phyloP scores from a whole-genome alignment of 83 land plant species.

The Picea engelmannii region DNA sequence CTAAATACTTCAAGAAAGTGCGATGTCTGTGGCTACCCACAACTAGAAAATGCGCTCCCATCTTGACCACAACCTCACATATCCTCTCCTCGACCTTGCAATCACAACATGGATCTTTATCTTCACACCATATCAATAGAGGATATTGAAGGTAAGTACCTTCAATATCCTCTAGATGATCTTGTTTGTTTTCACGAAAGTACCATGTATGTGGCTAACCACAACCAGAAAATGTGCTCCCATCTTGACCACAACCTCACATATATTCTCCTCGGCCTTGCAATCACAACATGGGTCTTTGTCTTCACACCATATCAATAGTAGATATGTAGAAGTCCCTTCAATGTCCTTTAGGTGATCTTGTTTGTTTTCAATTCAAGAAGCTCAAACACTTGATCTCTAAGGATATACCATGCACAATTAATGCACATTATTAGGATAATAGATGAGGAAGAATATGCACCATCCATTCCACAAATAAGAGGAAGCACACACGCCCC shows the following conservation, averaged over 20 bases:
- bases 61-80: not conserved
- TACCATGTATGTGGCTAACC: not conserved
- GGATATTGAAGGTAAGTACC: not conserved
- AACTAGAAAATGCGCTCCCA: not conserved
- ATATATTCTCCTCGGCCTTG: not conserved
- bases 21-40: not conserved
- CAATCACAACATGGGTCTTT: constrained; percentile 1
- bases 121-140: not conserved
- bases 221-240: not conserved
- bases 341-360: no score
- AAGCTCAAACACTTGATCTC: no score
- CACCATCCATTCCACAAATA: no score
- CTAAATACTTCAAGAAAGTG: not conserved
- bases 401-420: no score
- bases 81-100: not conserved
- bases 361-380: no score
- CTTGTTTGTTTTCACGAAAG: not conserved
- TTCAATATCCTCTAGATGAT: not conserved
- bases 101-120: not conserved
- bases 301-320: not conserved
- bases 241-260: not conserved
- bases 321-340: no score
- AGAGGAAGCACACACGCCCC: no score
- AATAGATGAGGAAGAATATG: no score
- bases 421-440: no score